Base-by-base conservation (phyloP, 768 basidiomycete species). In the Sporobolomyces phaffii region DNA sequence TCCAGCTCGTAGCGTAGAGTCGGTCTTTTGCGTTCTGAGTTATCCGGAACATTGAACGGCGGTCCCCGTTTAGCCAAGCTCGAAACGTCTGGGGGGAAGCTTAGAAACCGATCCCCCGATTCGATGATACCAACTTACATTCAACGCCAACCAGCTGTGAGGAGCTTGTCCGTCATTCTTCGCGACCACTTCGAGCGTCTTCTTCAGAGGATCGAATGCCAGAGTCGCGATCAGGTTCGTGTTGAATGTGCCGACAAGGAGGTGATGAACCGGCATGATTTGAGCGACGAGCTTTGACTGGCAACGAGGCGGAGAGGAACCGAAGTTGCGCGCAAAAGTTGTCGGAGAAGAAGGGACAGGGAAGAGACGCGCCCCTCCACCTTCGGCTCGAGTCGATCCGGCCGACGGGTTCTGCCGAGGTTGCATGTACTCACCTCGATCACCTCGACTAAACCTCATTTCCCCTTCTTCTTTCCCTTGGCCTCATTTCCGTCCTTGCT, bases 1-100 rank as follows among this genome's bases (percentile, higher is more conserved):
- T 73, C 75, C 75, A 76, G 17, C 65, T 69, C 3, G 75, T 76
- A 5, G 73, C 68, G 58, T 75, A 75, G 0, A 75, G 45, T 15
- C 56, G 50, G 18, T 53, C 58, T n/a, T 67, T 52, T 11, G 50
- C 63, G 9, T 13, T 38, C 70, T 72, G 44, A 8, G 4, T 2
- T 28, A n/a, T 20, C 20, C 3, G 26, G 24, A 4, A 49, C n/a
- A n/a, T n/a, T n/a, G n/a, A n/a, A n/a, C n/a, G n/a, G n/a, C n/a
- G n/a, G n/a, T n/a, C n/a, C n/a, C n/a, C n/a, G n/a, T n/a, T n/a
- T n/a, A n/a, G n/a, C n/a, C n/a, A n/a, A n/a, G n/a, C n/a, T n/a
- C n/a, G n/a, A n/a, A n/a, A n/a, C n/a, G n/a, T n/a, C n/a, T n/a
- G n/a, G n/a, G n/a, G n/a, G n/a, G n/a, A n/a, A n/a, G n/a, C n/a